Percentiles rank a stretch among this genome's conserved stretches.
phyloP scores from a whole-genome alignment of 345 rosid genomes.

The Salix suchowensis region DNA sequence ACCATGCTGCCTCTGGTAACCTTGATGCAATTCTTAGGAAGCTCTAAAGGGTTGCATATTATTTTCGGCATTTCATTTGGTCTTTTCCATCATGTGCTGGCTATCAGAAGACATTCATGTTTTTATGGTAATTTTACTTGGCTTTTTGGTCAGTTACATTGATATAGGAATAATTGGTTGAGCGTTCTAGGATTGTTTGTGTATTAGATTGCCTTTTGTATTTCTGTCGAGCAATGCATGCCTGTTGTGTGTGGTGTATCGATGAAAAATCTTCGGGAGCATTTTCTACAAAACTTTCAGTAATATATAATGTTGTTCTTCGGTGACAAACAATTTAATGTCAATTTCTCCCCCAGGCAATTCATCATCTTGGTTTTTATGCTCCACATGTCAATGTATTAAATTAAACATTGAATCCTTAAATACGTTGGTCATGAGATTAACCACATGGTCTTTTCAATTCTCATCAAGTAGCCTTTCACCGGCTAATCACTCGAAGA shows the following conservation, averaged over 20 bases:
- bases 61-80: background rate
- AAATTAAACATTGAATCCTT: too few relatives aligned
- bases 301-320: background rate
- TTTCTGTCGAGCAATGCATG: background rate
- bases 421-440: too few relatives aligned
- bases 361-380: background rate
- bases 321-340: background rate
- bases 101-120: background rate
- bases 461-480: too few relatives aligned
- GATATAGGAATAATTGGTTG: background rate
- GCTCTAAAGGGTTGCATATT: background rate
- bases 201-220: background rate
- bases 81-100: background rate
- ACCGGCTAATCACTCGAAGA: too few relatives aligned
- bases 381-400: background rate
- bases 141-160: background rate
- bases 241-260: background rate
- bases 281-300: background rate
- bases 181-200: background rate
- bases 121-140: background rate
- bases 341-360: background rate
- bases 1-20: conserved; percentile 9
- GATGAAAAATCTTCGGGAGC: background rate
- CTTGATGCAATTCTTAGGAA: background rate
- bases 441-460: too few relatives aligned